Conservation (phyloP, 2,329 filamentous ascomycete genomes). For the Cadophora luteo-olivacea region DNA sequence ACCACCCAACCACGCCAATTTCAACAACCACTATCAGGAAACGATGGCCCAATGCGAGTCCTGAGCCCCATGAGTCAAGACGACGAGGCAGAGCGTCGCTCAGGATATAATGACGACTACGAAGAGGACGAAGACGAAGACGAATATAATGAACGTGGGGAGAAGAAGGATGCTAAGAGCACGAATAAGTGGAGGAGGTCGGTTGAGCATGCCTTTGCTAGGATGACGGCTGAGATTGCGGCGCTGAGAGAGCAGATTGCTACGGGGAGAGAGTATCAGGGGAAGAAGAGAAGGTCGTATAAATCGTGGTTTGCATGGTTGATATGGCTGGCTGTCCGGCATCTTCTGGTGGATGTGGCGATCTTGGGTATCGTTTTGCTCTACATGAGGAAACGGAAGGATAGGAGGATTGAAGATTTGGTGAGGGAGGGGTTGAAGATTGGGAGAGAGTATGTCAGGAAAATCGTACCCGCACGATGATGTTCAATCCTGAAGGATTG, state of each 20-base stretch:
- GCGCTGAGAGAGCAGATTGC: conserved; percentile 91
- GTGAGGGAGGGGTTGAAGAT: conserved; percentile 68
- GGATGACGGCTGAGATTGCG: conserved; percentile 90
- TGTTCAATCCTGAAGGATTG: neutral
- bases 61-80: conserved; percentile 87
- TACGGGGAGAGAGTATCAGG: conserved; percentile 73
- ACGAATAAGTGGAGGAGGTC: conserved; percentile 76
- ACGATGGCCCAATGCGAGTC: conserved; percentile 68
- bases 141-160: conserved; percentile 47
- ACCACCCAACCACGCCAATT: conserved; percentile 49
- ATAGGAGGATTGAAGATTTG: conserved; percentile 75
- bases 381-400: conserved; percentile 75
- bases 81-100: conserved; percentile 68
- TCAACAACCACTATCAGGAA: conserved; percentile 54
- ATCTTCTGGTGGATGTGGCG: conserved; percentile 74
- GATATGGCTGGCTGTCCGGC: conserved; percentile 73
- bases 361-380: conserved; percentile 70
- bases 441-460: conserved; percentile 63
- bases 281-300: conserved; percentile 67
- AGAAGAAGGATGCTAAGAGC: conserved; percentile 49
- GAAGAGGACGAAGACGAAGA: conserved; percentile 52
- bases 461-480: conserved; percentile 59
- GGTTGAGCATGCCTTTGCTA: conserved; percentile 85
- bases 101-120: conserved; percentile 49
- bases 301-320: conserved; percentile 75